A percentile compares a stretch with the other conserved stretches of the same genome.
phyloP scores from a whole-genome alignment of 768 basidiomycete species.

The Serendipita sp. region DNA sequence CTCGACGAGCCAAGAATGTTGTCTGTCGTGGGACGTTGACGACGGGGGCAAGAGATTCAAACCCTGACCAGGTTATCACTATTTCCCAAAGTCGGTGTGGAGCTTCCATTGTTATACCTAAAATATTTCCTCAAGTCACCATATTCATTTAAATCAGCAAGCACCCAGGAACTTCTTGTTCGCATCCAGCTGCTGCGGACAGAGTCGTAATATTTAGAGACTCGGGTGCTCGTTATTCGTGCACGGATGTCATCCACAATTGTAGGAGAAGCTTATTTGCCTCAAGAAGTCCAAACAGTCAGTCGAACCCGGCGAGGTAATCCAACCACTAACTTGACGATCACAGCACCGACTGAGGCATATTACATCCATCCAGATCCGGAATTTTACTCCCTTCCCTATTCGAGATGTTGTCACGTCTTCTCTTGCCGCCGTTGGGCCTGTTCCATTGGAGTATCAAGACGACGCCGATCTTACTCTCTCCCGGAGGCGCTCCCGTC shows the following conservation, averaged over 20 bases:
- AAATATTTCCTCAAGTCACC: too few species aligned
- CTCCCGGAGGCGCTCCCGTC: neutral
- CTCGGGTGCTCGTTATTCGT: neutral
- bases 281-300: neutral
- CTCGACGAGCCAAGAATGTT: too few species aligned
- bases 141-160: too few species aligned
- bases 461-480: neutral
- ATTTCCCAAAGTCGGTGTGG: too few species aligned
- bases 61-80: too few species aligned
- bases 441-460: neutral
- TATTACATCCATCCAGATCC: conserved; percentile 54
- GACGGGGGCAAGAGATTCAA: too few species aligned
- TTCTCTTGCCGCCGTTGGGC: conserved; percentile 30
- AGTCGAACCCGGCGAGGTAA: neutral
- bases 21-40: too few species aligned
- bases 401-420: conserved; percentile 63
- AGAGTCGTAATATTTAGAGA: neutral
- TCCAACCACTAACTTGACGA: neutral
- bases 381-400: conserved; percentile 74
- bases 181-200: neutral
- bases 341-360: conserved; percentile 42
- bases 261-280: neutral
- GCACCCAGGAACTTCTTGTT: neutral
- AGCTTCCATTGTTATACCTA: too few species aligned
- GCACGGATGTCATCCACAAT: neutral